Base-by-base conservation (phyloP, 441 rosid species). In the Erodium texanum region DNA sequence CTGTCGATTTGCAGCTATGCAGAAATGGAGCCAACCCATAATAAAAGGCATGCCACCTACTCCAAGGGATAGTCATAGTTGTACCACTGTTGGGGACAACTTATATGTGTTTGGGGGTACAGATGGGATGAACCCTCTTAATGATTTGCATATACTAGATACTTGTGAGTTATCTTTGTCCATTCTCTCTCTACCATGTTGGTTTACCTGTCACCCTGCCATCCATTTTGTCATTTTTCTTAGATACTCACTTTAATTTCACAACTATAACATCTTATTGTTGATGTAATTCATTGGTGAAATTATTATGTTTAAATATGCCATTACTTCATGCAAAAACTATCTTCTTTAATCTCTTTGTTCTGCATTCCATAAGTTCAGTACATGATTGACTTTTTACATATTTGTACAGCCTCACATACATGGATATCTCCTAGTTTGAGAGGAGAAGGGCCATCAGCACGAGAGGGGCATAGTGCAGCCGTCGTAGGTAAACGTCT, bases 391-490 rank as follows among this genome's bases (percentile, higher is more conserved):
- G 61, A 16, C 6, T 16, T 36, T 45, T 10, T 10, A 11, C 66
- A 43, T 58, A 41, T 65, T 71, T 81, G 67, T 79, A 22, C 62
- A 93, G 99, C 92, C 77, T 81, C 94, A 45, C 87, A 86, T 71
- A 87, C 93, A 45, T 94, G 99, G 99, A 80, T 74, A 70, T 83
- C 88, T 64, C 99, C 96, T 15, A 80, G 80, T 78, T 85, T 88
- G 61, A 88, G 94, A 81, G 99, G 98, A 27, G 96, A 89, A 61
- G 98, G 87, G 62, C 99, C 98, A 1, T 87, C 81, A 75, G 87
- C 97, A 70, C 87, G 99, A 72, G 97, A 92, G 79, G 97, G 96
- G 73, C 99, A 94, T 76, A 84, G 86, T 72, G 96, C 99, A 66
- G 88, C 97, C 12, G 89, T 92, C 66, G 89, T 94, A 77, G 97